Percentiles rank a stretch among this genome's conserved stretches.
Evolutionary conservation across 2,329 filamentous ascomycete genomes (phyloP).

Genomic region (Metarhizium rileyi): DNA sequence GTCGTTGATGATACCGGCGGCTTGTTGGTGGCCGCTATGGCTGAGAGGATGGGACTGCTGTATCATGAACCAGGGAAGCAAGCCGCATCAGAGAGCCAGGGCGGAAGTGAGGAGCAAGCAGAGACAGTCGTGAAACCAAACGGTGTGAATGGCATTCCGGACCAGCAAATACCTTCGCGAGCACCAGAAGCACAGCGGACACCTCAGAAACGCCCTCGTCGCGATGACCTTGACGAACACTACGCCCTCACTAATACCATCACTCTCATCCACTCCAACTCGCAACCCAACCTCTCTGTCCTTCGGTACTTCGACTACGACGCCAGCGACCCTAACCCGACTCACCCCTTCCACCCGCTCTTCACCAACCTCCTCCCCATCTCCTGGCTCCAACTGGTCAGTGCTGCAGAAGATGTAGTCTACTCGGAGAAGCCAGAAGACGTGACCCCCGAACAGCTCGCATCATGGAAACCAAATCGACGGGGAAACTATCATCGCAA

Average conservation of each 20-base stretch:
- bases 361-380: conserved; percentile 71
- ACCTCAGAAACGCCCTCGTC: conserved; percentile 19
- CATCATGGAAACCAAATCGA: conserved; percentile 69
- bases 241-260: conserved; percentile 65
- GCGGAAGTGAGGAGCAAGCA: conserved; percentile 4
- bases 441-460: conserved; percentile 50
- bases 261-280: conserved; percentile 71
- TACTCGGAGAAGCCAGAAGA: conserved; percentile 57
- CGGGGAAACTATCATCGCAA: conserved; percentile 84
- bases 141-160: conserved; percentile 3
- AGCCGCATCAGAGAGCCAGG: conserved; percentile 1
- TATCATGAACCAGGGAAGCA: conserved; percentile 32
- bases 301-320: conserved; percentile 89
- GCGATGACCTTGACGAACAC: conserved; percentile 50
- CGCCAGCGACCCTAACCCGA: conserved; percentile 49
- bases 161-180: conserved; percentile 3
- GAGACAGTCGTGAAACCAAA: not conserved
- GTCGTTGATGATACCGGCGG: conserved; percentile 83
- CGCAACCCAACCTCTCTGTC: conserved; percentile 78
- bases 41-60: conserved; percentile 80
- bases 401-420: conserved; percentile 63
- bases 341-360: conserved; percentile 62
- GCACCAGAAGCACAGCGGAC: conserved; percentile 14
- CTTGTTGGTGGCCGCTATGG: conserved; percentile 70
- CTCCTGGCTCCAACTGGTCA: conserved; percentile 84